Evolutionary conservation across 305 asterid genomes (phyloP), one percentile per base, ranked within the genome.

Genomic region (Fraxinus albicans): DNA sequence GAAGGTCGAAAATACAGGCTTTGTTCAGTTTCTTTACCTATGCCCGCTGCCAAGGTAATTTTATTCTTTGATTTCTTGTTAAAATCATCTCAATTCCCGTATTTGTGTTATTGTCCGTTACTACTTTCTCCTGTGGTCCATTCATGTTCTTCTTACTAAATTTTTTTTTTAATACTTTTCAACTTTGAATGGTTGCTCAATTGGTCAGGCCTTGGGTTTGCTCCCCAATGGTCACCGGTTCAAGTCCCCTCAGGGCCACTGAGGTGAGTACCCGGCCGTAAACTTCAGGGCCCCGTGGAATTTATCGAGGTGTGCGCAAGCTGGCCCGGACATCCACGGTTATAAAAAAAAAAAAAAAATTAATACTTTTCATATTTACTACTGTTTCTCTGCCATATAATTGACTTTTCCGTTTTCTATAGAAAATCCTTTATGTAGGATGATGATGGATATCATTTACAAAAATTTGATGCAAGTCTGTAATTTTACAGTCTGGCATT

Each of bases 21-120:
- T 23, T 89, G 90, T 88, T 90, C 97, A 70, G 88, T 96, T 89
- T 83, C 91, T 78, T 86, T 95, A 63, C 99, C 99, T 86, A 83
- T 95, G 86, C 88, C 81, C 44, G 85, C 79, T 83, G 86, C 34
- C 83, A 94, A 89, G 98, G 98, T 96, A 92, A 86, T 79, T 34
- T 53, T 50, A 27, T 77, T n/a, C 72, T 86, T 78, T 47, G 82
- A 69, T 78, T 70, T 50, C 63, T 84, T 69, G 53, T 23, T 23
- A 65, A 65, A 23, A 65, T 23, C 73, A 13, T 65, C 15, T 25
- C 33, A n/a, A 8, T 60, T 60, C 29, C 33, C 21, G 13, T 19
- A 8, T 19, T 6, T 60, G 31, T 19, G 27, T 60, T 19, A 8
- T 23, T 19, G 72, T 8, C 72, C 8, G 2, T 21, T 60, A 19